Evolutionary conservation across 768 basidiomycete species (phyloP).

Genomic region (Sistotremastrum suecicum): DNA sequence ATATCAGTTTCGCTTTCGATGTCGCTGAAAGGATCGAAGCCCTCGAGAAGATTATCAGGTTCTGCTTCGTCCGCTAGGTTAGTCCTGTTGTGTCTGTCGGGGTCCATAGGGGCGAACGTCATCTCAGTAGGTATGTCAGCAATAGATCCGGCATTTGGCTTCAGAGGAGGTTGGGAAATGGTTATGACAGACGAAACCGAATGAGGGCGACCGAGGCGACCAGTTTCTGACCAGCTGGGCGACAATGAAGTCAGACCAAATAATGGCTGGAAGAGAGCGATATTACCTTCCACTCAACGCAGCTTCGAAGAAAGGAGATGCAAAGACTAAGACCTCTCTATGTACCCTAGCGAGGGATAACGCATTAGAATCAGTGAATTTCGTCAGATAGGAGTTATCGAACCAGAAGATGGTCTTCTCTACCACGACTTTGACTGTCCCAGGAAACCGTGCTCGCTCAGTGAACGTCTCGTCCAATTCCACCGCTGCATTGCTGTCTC

Average conservation of each 20-base stretch:
- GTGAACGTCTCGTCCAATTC: slow-evolving; percentile 75
- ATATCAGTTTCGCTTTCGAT: slow-evolving; percentile 19
- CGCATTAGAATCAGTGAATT: background rate
- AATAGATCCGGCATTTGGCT: slow-evolving; percentile 35
- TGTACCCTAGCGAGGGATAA: slow-evolving; percentile 47
- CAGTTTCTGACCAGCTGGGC: slow-evolving; percentile 70
- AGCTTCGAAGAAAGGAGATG: slow-evolving; percentile 92
- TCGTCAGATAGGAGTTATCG: slow-evolving; percentile 15
- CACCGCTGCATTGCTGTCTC: slow-evolving; percentile 49
- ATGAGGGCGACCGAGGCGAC: slow-evolving; percentile 45
- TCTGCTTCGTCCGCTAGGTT: slow-evolving; percentile 31
- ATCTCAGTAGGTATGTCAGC: slow-evolving; percentile 29
- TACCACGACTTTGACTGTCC: slow-evolving; percentile 84
- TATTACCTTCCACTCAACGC: slow-evolving; percentile 55
- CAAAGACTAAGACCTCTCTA: slow-evolving; percentile 82
- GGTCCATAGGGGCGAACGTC: slow-evolving; percentile 45
- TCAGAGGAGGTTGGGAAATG: slow-evolving; percentile 57
- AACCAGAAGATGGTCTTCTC: slow-evolving; percentile 86
- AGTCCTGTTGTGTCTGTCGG: slow-evolving; percentile 28
- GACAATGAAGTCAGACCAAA: background rate
- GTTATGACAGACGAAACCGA: slow-evolving; percentile 78
- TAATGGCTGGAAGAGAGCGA: background rate
- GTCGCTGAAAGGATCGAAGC: slow-evolving; percentile 16
- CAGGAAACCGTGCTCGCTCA: slow-evolving; percentile 51
- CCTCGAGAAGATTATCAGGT: slow-evolving; percentile 15